phyloP scores from a whole-genome alignment of 768 basidiomycete genomes.

The Mycena pura region DNA sequence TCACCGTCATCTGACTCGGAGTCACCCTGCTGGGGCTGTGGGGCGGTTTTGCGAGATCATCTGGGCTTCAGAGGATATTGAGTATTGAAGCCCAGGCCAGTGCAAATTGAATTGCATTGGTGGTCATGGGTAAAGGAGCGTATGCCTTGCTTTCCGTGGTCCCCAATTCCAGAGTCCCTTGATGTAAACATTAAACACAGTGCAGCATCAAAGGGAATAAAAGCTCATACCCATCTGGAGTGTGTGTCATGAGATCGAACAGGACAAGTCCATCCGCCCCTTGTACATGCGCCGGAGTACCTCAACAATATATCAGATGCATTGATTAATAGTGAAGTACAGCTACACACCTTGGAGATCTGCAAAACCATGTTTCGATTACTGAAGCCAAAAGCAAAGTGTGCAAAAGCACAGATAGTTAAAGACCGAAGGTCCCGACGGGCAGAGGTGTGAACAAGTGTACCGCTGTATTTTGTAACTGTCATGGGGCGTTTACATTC shows the following conservation, averaged over 20 bases:
- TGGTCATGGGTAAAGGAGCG: neutral
- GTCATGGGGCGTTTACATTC: neutral
- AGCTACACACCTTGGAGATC: neutral
- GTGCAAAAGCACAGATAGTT: neutral
- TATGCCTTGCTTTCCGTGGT: neutral
- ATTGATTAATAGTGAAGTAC: neutral
- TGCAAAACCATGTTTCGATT: neutral
- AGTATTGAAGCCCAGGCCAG: too few relatives aligned
- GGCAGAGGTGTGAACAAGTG: neutral
- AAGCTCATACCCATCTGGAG: neutral
- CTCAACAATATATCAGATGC: neutral
- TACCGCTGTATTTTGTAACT: neutral
- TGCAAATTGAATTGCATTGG: too few relatives aligned
- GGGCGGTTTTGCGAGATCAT: too few relatives aligned
- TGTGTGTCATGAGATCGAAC: neutral
- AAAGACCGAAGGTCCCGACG: neutral
- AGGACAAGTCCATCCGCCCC: neutral
- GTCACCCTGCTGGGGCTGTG: too few relatives aligned
- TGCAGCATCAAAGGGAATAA: neutral
- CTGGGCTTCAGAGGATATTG: too few relatives aligned
- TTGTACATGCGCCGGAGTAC: neutral
- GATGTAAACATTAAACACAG: too few relatives aligned
- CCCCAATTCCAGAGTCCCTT: too few relatives aligned
- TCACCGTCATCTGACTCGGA: too few relatives aligned
- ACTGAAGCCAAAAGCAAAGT: constrained; percentile 1